phyloP scores from a whole-genome alignment of 2,329 filamentous ascomycete genomes.

The Colletotrichum australisinense region DNA sequence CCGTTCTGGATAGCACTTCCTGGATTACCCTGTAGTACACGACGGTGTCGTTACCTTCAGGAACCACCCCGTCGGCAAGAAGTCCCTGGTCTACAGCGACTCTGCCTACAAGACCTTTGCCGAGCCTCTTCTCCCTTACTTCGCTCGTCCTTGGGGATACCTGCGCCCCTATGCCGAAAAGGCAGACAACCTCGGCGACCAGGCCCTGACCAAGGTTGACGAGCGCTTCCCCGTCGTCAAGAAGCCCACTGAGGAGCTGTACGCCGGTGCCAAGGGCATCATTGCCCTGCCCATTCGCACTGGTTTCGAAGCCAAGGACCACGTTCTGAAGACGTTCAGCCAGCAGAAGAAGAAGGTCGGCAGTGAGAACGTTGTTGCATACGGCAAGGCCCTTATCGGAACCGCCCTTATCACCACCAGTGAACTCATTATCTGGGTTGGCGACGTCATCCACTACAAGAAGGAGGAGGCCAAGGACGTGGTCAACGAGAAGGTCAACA shows the following conservation, averaged over 20 bases:
- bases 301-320: constrained; percentile 70
- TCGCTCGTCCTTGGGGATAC: constrained; percentile 83
- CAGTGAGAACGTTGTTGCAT: constrained; percentile 72
- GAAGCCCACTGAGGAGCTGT: constrained; percentile 79
- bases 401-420: constrained; percentile 75
- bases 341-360: constrained; percentile 72
- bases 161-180: constrained; percentile 86
- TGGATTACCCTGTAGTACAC: constrained; percentile 84
- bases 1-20: constrained; percentile 73
- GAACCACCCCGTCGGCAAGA: constrained; percentile 84
- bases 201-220: constrained; percentile 77
- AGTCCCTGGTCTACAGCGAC: constrained; percentile 80
- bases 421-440: constrained; percentile 72
- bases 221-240: constrained; percentile 78
- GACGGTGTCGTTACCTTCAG: constrained; percentile 84
- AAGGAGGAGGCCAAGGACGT: constrained; percentile 70
- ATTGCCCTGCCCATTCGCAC: constrained; percentile 73
- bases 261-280: constrained; percentile 70
- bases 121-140: constrained; percentile 81
- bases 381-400: constrained; percentile 76
- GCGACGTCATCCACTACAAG: constrained; percentile 68
- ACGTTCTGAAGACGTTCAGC: constrained; percentile 67
- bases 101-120: constrained; percentile 81
- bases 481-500: constrained; percentile 62
- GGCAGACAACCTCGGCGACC: constrained; percentile 81